Evolutionary conservation across 2,329 filamentous ascomycete species (phyloP), one percentile per base, ranked within the genome.

Genomic region (Alternaria arbusti): DNA sequence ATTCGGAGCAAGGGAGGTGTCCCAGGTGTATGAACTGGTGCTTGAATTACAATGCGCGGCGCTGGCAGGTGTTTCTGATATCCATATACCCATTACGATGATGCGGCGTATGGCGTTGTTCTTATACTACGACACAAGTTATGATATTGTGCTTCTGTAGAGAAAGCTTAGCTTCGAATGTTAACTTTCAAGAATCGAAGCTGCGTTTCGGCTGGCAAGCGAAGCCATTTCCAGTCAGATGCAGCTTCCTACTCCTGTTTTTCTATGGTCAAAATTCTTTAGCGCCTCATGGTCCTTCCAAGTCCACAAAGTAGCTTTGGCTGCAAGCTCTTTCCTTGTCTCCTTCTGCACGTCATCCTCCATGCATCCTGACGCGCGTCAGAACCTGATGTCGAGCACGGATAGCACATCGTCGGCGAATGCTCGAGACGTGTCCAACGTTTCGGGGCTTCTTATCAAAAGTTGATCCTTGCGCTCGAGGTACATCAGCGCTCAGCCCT

Each of bases 1-100:
- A 88, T 94, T 55, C 65, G 69, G 51, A 72, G 69, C 10, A 79
- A 72, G 58, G 71, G 66, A 20, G 69, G 69, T 56, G 65, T 74
- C 47, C 68, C 72, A 44, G 71, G 72, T 50, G 64, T 71, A 57
- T 75, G 66, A 71, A 43, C 17, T 23, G 45, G 23, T 25, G 25
- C 25, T 20, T 57, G 30, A 36, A 49, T 40, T 23, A 56, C 6
- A 43, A 57, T 50, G 50, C 22, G 61, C 43, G 66, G 68, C 60
- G 52, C 63, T 64, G 55, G 46, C 44, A 54, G 61, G 65, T 64
- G 68, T 69, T 63, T 65, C 40, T 67, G 68, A 66, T 67, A 65
- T 69, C 44, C 57, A 59, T 71, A 73, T 73, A 73, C 71, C 71
- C 71, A 69, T 59, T 57, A 55, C 65, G 54, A 55, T 67, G 54